phyloP scores from a whole-genome alignment of 2,329 filamentous ascomycete genomes.

The Sclerotinia subarctica region DNA sequence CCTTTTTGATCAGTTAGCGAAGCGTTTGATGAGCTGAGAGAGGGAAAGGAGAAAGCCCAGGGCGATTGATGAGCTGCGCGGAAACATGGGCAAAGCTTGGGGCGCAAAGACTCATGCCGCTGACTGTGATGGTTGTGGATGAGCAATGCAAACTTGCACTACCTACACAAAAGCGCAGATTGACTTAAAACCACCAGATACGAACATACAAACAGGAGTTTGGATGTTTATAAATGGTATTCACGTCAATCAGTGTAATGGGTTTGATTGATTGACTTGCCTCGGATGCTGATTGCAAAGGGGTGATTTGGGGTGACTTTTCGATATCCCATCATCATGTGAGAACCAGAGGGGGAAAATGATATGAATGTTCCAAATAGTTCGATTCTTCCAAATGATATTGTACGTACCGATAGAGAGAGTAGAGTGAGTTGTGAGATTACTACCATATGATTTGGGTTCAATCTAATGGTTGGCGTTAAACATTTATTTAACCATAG shows the following conservation, averaged over 20 bases:
- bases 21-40: conserved; percentile 25
- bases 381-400: not conserved
- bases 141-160: conserved; percentile 1
- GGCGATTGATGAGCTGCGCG: conserved; percentile 3
- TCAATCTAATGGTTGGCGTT: not conserved
- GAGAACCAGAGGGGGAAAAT: not conserved
- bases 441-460: not conserved
- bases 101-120: not conserved
- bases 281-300: not conserved
- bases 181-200: not conserved
- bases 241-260: not conserved
- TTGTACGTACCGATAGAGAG: not conserved
- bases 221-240: not conserved
- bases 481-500: not conserved
- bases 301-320: not conserved
- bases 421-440: not conserved
- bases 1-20: conserved; percentile 36
- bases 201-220: not conserved
- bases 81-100: not conserved
- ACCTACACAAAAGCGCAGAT: not conserved
- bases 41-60: conserved; percentile 25
- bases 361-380: not conserved
- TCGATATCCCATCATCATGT: not conserved
- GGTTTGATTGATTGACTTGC: not conserved
- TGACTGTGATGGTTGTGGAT: not conserved